These are phyloP conservation scores for Mortierella sp. DNA, from an alignment of 371 early-diverging fungal species.

Conservation along the genomic window DNA sequence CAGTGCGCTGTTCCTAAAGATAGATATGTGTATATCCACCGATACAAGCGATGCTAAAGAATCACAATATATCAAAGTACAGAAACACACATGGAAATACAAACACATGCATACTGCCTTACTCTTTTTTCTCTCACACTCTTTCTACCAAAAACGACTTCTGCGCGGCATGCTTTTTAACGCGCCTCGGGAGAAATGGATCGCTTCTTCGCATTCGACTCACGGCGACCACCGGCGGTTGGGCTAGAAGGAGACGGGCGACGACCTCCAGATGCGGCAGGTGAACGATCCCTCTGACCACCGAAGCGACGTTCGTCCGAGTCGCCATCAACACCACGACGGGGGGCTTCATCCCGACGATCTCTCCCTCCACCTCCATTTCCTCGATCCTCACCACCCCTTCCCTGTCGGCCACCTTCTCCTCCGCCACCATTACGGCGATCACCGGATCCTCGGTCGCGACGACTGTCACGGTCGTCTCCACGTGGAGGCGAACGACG, in stretches of 20 bases:
- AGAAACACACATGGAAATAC: too few species aligned
- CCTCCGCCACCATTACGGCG: constrained; percentile 11
- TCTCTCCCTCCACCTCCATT: constrained; percentile 1
- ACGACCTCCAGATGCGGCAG: constrained; percentile 4
- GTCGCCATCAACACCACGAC: neutral
- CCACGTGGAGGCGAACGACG: constrained; percentile 9
- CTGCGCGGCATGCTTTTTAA: too few species aligned
- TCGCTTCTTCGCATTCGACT: constrained; percentile 10
- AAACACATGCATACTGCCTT: neutral
- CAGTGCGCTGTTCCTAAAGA: too few species aligned
- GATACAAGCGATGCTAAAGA: too few species aligned
- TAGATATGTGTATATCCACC: too few species aligned
- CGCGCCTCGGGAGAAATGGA: constrained; percentile 7
- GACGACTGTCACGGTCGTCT: constrained; percentile 10
- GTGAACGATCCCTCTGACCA: constrained; percentile 10
- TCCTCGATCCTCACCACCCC: constrained; percentile 16
- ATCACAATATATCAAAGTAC: too few species aligned
- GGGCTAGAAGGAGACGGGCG: constrained; percentile 13
- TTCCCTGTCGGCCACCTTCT: constrained; percentile 12
- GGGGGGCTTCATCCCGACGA: constrained; percentile 5
- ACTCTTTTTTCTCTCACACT: neutral
- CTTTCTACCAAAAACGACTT: neutral
- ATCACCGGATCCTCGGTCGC: constrained; percentile 3
- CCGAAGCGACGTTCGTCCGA: neutral
- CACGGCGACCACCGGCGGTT: constrained; percentile 9